phyloP scores from a whole-genome alignment of 2,329 filamentous ascomycete genomes.

The Sarocladium strictum region DNA sequence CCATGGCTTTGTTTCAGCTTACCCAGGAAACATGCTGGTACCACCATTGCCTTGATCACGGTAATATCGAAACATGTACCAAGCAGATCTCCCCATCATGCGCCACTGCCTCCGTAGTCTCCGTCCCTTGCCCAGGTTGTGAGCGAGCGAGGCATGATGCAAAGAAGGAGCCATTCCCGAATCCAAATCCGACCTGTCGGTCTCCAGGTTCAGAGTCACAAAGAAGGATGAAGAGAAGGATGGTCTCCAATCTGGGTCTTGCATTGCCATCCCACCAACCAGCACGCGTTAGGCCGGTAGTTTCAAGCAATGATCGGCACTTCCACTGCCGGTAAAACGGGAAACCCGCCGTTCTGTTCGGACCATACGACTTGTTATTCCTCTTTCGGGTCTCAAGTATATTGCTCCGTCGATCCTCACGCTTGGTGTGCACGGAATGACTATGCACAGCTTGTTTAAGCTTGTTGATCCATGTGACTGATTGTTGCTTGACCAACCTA shows the following conservation, averaged over 20 bases:
- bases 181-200: too few species aligned
- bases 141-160: too few species aligned
- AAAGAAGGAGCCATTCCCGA: too few species aligned
- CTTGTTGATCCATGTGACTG: neutral
- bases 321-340: slow-evolving; percentile 5
- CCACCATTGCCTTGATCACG: too few species aligned
- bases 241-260: neutral
- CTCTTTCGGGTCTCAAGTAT: slow-evolving; percentile 4
- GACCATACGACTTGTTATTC: neutral
- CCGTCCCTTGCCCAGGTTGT: too few species aligned
- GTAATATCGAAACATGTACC: too few species aligned
- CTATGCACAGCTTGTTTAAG: neutral
- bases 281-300: neutral
- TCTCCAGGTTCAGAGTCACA: too few species aligned
- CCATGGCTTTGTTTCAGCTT: neutral
- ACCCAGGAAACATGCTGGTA: too few species aligned
- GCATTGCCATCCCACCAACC: slow-evolving; percentile 6
- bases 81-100: too few species aligned
- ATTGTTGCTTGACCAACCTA: neutral
- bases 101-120: too few species aligned
- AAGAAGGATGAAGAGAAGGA: too few species aligned
- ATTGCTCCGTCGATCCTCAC: neutral
- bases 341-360: neutral
- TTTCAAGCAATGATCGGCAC: slow-evolving; percentile 8
- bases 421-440: neutral